Evolutionary conservation across 129 eudicot genomes (phyloP), one percentile per base, ranked within the genome.

Genomic region (Scalesia atractyloides): DNA sequence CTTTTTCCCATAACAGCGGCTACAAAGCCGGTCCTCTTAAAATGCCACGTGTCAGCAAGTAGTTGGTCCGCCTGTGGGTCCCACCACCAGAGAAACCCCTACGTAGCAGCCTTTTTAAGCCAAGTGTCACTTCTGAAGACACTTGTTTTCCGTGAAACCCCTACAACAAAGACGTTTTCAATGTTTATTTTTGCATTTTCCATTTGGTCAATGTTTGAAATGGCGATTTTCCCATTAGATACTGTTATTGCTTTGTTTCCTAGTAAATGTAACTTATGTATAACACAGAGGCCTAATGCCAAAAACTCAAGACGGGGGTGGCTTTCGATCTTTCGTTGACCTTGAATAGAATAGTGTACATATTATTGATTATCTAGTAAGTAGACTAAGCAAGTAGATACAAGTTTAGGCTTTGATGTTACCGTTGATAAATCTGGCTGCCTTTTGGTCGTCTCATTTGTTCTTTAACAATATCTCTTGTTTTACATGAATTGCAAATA

Each of bases 381-480:
- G 57, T 57, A 44, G 41, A 66, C 34, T 11, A 66, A 22, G 59
- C 26, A 68, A 48, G 24, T 24, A 22, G 24, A 48, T 67, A 48
- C 73, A 30, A 30, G 16, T 26, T 68, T 50, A 50, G 30, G 73
- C 73, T 9, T 68, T 60, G 48, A 33, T 46, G 47, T 48, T n/a
- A 72, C 60, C 36, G 0, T 30, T 30, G 72, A 26, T 17, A 20
- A 69, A 17, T 69, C 12, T n/a, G 19, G 72, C 17, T 67, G 58
- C n/a, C 1, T 43, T 66, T 12, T 33, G 10, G 46, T 24, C 24
- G 72, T 44, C 74, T 36, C 24, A 4, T 64, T 8, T 37, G 24
- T 37, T 64, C 37, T 36, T 64, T 64, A 6, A 34, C 22, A 61
- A 33, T 5, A 34, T 37, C 64, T 22, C 64, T 22, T 58, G 61